Percentiles rank a stretch among this genome's conserved stretches.
phyloP scores from a whole-genome alignment of 192 early-diverging fungal genomes.

The Coemansia sp. region DNA sequence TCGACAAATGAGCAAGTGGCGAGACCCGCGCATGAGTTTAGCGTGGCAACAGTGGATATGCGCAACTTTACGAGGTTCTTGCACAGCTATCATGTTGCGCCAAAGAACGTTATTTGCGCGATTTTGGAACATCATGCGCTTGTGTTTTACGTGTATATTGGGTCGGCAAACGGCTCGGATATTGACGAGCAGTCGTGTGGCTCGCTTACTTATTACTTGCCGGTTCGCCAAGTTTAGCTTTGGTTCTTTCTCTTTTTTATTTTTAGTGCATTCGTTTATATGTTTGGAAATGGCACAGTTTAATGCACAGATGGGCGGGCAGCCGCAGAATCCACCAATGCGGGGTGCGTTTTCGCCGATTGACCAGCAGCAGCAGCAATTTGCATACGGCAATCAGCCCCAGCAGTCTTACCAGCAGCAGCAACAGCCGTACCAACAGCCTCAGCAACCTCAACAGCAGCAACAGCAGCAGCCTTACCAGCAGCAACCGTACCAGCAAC shows the following conservation, averaged over 20 bases:
- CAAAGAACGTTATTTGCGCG: slow-evolving; percentile 73
- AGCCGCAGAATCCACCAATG: slow-evolving; percentile 36
- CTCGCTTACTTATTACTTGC: slow-evolving; percentile 50
- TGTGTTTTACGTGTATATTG: slow-evolving; percentile 56
- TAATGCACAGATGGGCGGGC: slow-evolving; percentile 42
- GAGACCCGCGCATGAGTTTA: slow-evolving; percentile 55
- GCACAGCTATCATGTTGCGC: slow-evolving; percentile 73
- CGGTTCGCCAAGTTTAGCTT: slow-evolving; percentile 32
- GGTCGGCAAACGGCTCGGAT: slow-evolving; percentile 18
- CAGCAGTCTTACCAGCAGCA: slow-evolving; percentile 15
- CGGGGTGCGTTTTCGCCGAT: slow-evolving; percentile 54
- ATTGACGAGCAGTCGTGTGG: slow-evolving; percentile 47
- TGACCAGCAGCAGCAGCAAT: slow-evolving; percentile 39
- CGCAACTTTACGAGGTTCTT: slow-evolving; percentile 77
- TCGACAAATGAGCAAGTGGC: slow-evolving; percentile 32
- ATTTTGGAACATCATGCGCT: slow-evolving; percentile 54
- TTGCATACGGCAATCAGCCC: slow-evolving; percentile 22
- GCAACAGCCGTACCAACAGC: not conserved
- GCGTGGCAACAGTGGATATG: slow-evolving; percentile 65
- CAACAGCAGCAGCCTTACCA: not conserved
- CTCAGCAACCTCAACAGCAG: slow-evolving; percentile 17
- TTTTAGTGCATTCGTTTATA: slow-evolving; percentile 3
- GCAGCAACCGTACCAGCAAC: not conserved
- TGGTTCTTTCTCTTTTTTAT: slow-evolving; percentile 10
- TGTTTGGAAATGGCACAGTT: slow-evolving; percentile 34